Conservation (phyloP, 768 basidiomycete species). For the Trametes elegans region DNA sequence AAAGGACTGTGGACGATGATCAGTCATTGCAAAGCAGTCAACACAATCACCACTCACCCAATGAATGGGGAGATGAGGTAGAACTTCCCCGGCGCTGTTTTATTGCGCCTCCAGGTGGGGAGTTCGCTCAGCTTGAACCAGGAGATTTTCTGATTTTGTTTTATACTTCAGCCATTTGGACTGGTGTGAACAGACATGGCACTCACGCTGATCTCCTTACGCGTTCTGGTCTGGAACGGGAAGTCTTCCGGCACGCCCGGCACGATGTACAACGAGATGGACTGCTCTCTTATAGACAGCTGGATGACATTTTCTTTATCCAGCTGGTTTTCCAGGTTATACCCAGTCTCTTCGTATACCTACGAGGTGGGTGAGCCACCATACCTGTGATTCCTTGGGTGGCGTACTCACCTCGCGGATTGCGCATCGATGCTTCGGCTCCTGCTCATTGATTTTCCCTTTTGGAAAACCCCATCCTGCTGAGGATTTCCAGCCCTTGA, state of each 20-base stretch:
- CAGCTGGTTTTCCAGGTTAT: slow-evolving; percentile 73
- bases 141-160: slow-evolving; percentile 74
- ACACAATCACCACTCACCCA: slow-evolving; percentile 40
- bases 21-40: slow-evolving; percentile 2
- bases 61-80: slow-evolving; percentile 97
- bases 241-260: slow-evolving; percentile 85
- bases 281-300: slow-evolving; percentile 86
- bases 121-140: slow-evolving; percentile 91
- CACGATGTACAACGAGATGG: slow-evolving; percentile 88
- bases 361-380: slow-evolving; percentile 33
- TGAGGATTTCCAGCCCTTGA: slow-evolving; percentile 96
- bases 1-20: slow-evolving; percentile 42
- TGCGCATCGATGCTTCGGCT: slow-evolving; percentile 81
- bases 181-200: not conserved
- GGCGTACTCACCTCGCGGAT: slow-evolving; percentile 73
- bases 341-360: slow-evolving; percentile 98
- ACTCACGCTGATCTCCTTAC: slow-evolving; percentile 96
- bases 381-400: not conserved
- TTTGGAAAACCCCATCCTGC: slow-evolving; percentile 99
- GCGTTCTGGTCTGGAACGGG: slow-evolving; percentile 87
- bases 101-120: slow-evolving; percentile 89
- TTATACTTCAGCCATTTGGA: slow-evolving; percentile 20
- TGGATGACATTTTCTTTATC: slow-evolving; percentile 72
- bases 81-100: slow-evolving; percentile 71
- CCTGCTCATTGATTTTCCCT: slow-evolving; percentile 98